A percentile compares a stretch with the other conserved stretches of the same genome.
These are phyloP conservation scores for Clavaria fumosa DNA, from an alignment of 768 basidiomycete species.

Conservation along the genomic window DNA sequence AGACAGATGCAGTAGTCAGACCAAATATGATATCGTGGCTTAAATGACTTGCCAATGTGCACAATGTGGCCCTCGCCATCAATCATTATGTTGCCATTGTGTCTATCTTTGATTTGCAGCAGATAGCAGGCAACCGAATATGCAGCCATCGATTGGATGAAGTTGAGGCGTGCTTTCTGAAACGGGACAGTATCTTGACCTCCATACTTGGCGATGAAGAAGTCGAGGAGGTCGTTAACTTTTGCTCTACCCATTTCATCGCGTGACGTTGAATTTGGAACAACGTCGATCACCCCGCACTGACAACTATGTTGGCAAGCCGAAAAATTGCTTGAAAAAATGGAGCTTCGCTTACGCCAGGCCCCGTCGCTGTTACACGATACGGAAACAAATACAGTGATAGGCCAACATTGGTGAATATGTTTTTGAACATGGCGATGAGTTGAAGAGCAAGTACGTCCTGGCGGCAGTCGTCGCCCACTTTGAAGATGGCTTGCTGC, in stretches of 20 bases:
- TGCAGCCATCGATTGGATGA: slow-evolving; percentile 98
- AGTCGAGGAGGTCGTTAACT: slow-evolving; percentile 88
- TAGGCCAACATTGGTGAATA: slow-evolving; percentile 79
- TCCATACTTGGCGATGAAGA: slow-evolving; percentile 90
- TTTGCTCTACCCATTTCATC: slow-evolving; percentile 99
- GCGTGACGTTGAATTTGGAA: slow-evolving; percentile 92
- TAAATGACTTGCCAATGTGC: slow-evolving; percentile 59
- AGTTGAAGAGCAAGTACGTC: slow-evolving; percentile 95
- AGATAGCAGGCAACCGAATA: slow-evolving; percentile 98
- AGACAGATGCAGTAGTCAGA: slow-evolving; percentile 4
- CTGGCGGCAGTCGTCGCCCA: slow-evolving; percentile 97
- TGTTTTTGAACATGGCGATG: slow-evolving; percentile 99
- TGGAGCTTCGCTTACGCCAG: slow-evolving; percentile 53
- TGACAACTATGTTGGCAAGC: slow-evolving; percentile 17
- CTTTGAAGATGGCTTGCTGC: slow-evolving; percentile 99
- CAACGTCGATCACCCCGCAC: slow-evolving; percentile 98
- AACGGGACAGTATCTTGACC: slow-evolving; percentile 79
- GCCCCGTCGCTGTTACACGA: slow-evolving; percentile 90
- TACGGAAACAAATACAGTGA: slow-evolving; percentile 91
- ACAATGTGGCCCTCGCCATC: slow-evolving; percentile 95
- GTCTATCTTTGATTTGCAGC: slow-evolving; percentile 94
- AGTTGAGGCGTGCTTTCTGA: slow-evolving; percentile 86
- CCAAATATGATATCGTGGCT: neutral
- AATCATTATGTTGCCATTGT: slow-evolving; percentile 99
- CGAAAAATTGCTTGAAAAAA: neutral